Base-by-base conservation (phyloP, 108 stramenopile genomes). In the Asterionellopsis glacialis region DNA sequence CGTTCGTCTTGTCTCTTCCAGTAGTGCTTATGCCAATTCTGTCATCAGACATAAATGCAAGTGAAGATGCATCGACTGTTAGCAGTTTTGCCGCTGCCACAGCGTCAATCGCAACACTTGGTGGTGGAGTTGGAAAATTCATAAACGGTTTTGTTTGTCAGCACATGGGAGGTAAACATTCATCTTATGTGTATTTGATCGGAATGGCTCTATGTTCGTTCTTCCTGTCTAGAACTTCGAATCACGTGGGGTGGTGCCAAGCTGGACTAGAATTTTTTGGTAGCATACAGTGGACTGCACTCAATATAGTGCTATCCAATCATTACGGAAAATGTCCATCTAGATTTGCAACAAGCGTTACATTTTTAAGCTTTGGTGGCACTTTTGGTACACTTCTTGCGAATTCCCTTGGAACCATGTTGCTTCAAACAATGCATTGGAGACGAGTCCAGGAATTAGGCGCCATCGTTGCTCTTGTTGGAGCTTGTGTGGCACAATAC, bases 131-230 rank as follows among this genome's bases (percentile, higher is more conserved):
- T 23, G 79, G 79, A 15, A 81, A 81, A 28, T 27, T 81, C 4
- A 57, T 76, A 57, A 81, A 76, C 51, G 79, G 79, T 22, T 73
- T 75, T 67, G 79, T 81, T 9, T 68, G 66, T 25, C 21, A 16
- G 5, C 47, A 48, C 47, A 7, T 16, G 2, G 19, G 19, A 21
- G 21, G 6, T 48, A 16, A 2, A 16, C 9, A 9, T 1, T 48
- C 53, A 27, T 26, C 24, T 26, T 26, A 22, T n/a, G n/a, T 26
- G 6, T 54, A 54, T 27, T 22, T 54, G 48, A 6, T 28, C 4
- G 28, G 18, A 19, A n/a, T 44, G 14, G 13, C n/a, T 5, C 9
- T 53, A 3, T 62, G 28, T 11, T 14, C n/a, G 3, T 47, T 16
- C 1, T 62, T n/a, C 4, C 16, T 51, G 12, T 19, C 18, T 16